phyloP scores from a whole-genome alignment of 306 rosid species.

The Vigna angularis region DNA sequence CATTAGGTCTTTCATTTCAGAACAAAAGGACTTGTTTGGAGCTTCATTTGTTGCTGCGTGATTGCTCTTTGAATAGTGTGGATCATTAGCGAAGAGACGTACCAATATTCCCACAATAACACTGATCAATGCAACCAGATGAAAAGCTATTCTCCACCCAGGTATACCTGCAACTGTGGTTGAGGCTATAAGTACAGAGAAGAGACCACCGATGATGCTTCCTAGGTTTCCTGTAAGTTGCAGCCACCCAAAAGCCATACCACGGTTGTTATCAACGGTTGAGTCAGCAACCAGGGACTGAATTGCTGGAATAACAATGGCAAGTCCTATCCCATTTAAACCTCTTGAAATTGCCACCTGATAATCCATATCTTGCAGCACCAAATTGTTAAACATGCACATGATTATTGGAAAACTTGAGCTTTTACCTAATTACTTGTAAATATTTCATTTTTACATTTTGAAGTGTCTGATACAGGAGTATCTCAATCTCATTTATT shows the following conservation, averaged over 20 bases:
- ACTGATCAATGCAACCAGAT: slow-evolving; percentile 75
- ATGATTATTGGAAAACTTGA: background rate
- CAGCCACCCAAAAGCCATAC: slow-evolving; percentile 85
- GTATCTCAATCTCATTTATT: too few species aligned
- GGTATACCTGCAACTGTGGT: slow-evolving; percentile 72
- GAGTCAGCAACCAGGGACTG: slow-evolving; percentile 86
- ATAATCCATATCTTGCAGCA: background rate
- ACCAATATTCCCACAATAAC: slow-evolving; percentile 70
- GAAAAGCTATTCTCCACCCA: slow-evolving; percentile 92
- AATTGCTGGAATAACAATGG: slow-evolving; percentile 82
- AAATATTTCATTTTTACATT: too few species aligned
- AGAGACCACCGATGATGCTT: slow-evolving; percentile 76
- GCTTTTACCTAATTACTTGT: too few species aligned
- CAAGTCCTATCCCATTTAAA: slow-evolving; percentile 90
- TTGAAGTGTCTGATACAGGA: too few species aligned
- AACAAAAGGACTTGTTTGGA: slow-evolving; percentile 46
- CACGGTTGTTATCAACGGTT: slow-evolving; percentile 77
- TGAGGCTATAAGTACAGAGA: slow-evolving; percentile 71
- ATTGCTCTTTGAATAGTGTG: slow-evolving; percentile 52
- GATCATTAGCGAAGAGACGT: slow-evolving; percentile 75
- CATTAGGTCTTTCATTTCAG: slow-evolving; percentile 58
- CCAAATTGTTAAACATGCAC: background rate
- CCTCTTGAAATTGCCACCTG: slow-evolving; percentile 94
- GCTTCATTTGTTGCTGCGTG: slow-evolving; percentile 31
- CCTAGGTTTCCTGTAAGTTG: slow-evolving; percentile 71